Evolutionary conservation across 2,329 filamentous ascomycete genomes (phyloP).

Genomic region (Sporothrix variecibatus): DNA sequence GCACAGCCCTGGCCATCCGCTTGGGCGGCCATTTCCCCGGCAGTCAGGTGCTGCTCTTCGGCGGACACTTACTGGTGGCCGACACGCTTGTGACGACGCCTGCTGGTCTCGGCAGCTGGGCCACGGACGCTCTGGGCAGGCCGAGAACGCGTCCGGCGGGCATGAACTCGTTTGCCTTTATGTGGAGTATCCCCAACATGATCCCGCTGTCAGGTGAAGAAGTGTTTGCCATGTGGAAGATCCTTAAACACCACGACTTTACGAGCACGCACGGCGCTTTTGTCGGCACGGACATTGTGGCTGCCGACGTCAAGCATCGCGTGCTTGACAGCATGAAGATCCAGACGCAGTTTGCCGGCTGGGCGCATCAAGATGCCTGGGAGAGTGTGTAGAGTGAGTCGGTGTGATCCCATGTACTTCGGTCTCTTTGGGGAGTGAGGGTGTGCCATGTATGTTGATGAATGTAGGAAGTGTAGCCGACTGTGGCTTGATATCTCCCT

Average conservation of each 20-base stretch:
- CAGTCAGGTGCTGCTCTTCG: conserved; percentile 66
- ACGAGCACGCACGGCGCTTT: conserved; percentile 69
- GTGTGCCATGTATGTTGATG: background rate
- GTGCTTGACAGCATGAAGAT: conserved; percentile 78
- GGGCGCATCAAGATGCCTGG: conserved; percentile 40
- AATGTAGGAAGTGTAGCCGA: background rate
- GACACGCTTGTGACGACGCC: conserved; percentile 76
- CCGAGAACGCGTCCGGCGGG: conserved; percentile 44
- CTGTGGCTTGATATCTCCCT: background rate
- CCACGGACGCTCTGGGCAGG: conserved; percentile 44
- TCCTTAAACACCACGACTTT: conserved; percentile 64
- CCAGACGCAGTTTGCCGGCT: conserved; percentile 58
- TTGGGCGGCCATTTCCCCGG: conserved; percentile 80
- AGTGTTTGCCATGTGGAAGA: conserved; percentile 69
- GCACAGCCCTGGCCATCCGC: conserved; percentile 54
- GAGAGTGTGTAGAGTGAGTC: conserved; percentile 6
- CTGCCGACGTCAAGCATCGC: conserved; percentile 59
- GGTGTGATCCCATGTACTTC: background rate
- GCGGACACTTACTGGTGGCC: conserved; percentile 66
- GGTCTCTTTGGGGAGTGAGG: too few relatives aligned
- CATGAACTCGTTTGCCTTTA: conserved; percentile 64
- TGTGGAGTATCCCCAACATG: conserved; percentile 76
- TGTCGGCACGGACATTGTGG: conserved; percentile 61
- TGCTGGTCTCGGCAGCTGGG: conserved; percentile 53
- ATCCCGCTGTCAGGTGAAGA: conserved; percentile 69